A percentile compares a stretch with the other conserved stretches of the same genome.
Evolutionary conservation across 768 basidiomycete genomes (phyloP).

Genomic region (Lentinula sp.): DNA sequence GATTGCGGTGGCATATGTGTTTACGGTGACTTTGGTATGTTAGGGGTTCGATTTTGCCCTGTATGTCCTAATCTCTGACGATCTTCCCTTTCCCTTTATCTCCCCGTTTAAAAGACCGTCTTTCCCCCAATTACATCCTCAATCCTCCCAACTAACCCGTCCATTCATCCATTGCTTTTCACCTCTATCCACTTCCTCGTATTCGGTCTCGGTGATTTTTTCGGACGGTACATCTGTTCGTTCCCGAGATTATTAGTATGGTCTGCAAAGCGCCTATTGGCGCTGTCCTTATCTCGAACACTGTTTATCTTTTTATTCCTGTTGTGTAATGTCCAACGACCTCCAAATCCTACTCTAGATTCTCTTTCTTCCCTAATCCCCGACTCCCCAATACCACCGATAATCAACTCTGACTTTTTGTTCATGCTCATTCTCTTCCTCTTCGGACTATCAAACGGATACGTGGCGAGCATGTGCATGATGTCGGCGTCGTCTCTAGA

Average conservation of each 20-base stretch:
- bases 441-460: slow-evolving; percentile 82
- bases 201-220: slow-evolving; percentile 68
- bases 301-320: slow-evolving; percentile 84
- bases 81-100: slow-evolving; percentile 3
- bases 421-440: slow-evolving; percentile 69
- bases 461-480: slow-evolving; percentile 71
- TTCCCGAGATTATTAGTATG: slow-evolving; percentile 62
- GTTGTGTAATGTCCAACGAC: slow-evolving; percentile 77
- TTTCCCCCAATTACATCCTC: slow-evolving; percentile 84
- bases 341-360: slow-evolving; percentile 12
- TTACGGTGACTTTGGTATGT: slow-evolving; percentile 73
- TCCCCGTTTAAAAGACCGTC: slow-evolving; percentile 50
- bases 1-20: slow-evolving; percentile 69
- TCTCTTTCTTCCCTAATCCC: slow-evolving; percentile 9
- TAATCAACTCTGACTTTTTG: slow-evolving; percentile 71
- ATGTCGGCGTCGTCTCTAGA: slow-evolving; percentile 78
- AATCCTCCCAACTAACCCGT: slow-evolving; percentile 58
- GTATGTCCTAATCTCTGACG: background rate
- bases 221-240: slow-evolving; percentile 64
- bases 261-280: slow-evolving; percentile 57
- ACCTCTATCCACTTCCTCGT: slow-evolving; percentile 70
- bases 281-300: slow-evolving; percentile 62
- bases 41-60: background rate
- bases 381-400: slow-evolving; percentile 25
- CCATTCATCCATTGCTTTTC: slow-evolving; percentile 79